Evolutionary conservation across 2,329 filamentous ascomycete genomes (phyloP), one percentile per base, ranked within the genome.

Genomic region (Drechslerella stenobrocha): DNA sequence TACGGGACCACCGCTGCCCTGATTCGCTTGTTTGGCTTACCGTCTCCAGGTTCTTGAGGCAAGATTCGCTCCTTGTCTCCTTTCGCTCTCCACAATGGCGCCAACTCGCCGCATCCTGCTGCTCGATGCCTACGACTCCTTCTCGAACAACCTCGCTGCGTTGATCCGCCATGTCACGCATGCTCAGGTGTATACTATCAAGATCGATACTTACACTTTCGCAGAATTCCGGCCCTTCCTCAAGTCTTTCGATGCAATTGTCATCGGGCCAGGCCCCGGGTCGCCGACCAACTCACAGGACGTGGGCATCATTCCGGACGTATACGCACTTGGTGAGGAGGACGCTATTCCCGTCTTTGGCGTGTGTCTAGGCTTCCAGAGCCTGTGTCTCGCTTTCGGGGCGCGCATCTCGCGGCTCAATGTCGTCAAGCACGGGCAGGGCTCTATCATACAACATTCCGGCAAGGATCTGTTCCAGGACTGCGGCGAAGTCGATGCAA

Each of bases 71-170:
- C n/a, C n/a, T n/a, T n/a, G n/a, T n/a, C n/a, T n/a, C n/a, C 23
- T 18, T 3, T 2, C 22, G 24, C 13, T 18, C 20, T 20, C 2
- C 13, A 52, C 45, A 32, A 67, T 67, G 55, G 15, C 50, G 7
- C 44, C 61, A 8, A 24, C 37, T 8, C 53, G 64, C 52, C 79
- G 79, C 66, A 87, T 97, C 70, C 83, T 97, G 70, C 96, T 95
- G 77, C 81, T 98, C 72, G 93, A 97, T 76, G 91, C 92, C 70
- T 95, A 95, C 77, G 93, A 98, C 79, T 96, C 91, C 40, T 98
- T 96, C 77, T 89, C 90, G 57, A 91, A 95, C 78, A 97, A 96
- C 78, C 93, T 97, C 73, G 85, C 95, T 53, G 86, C 88, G 3
- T 83, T 96, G 30, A 81, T 97, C 46, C 83, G 87, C 72, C 84